phyloP scores from a whole-genome alignment of 129 eudicot genomes.

The Lonicera japonica region DNA sequence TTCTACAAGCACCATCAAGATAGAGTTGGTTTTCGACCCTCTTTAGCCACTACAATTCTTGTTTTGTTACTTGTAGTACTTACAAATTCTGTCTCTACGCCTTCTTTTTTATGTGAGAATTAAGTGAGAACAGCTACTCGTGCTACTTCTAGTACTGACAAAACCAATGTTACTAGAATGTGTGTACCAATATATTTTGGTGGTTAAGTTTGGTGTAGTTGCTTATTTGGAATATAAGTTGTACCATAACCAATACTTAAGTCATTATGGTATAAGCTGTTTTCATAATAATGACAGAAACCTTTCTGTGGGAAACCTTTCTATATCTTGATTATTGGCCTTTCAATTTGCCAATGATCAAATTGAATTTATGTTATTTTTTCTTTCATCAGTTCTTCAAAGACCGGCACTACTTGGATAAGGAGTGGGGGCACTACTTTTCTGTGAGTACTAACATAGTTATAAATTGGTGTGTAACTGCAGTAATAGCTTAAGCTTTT shows the following conservation, averaged over 20 bases:
- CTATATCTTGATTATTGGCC: too few species aligned
- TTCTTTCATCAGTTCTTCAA: slow-evolving; percentile 66
- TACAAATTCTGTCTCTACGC: not conserved
- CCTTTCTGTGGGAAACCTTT: too few species aligned
- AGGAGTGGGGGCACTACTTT: slow-evolving; percentile 93
- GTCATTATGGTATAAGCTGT: too few species aligned
- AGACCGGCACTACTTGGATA: slow-evolving; percentile 97
- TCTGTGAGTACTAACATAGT: slow-evolving; percentile 51
- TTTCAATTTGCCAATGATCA: not conserved
- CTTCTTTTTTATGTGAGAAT: too few species aligned
- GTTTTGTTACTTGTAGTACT: not conserved
- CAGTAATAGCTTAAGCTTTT: not conserved
- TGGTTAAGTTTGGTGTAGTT: too few species aligned
- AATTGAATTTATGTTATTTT: slow-evolving; percentile 3
- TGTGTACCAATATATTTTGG: too few species aligned
- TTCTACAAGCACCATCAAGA: slow-evolving; percentile 95
- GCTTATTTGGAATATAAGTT: too few species aligned
- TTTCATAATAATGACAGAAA: too few species aligned
- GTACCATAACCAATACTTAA: too few species aligned
- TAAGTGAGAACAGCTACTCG: not conserved
- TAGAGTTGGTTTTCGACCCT: slow-evolving; percentile 40
- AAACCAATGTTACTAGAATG: too few species aligned
- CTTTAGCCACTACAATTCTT: not conserved
- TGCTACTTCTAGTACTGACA: not conserved
- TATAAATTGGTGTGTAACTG: not conserved